A percentile compares a stretch with the other conserved stretches of the same genome.
Conservation (phyloP, 2,329 filamentous ascomycete species). For the Pyricularia sp. region DNA sequence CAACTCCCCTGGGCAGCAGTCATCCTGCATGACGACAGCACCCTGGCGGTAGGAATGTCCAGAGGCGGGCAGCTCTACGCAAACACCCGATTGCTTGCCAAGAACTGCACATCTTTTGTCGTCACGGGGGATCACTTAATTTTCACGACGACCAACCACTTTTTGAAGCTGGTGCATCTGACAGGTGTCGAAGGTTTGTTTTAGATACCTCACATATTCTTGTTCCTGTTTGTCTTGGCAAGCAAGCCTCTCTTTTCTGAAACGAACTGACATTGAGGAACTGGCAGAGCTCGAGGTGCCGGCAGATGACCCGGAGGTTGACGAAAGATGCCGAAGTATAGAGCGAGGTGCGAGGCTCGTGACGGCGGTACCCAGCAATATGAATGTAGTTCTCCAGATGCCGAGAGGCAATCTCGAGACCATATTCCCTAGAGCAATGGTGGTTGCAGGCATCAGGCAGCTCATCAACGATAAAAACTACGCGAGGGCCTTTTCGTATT, state of each 20-base stretch:
- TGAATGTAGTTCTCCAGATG: conserved; percentile 86
- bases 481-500: conserved; percentile 73
- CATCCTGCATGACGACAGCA: conserved; percentile 27
- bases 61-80: conserved; percentile 71
- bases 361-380: conserved; percentile 80
- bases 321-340: conserved; percentile 85
- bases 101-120: conserved; percentile 87
- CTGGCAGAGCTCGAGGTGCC: conserved; percentile 67
- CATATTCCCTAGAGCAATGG: conserved; percentile 85
- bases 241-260: not conserved
- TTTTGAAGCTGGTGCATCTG: conserved; percentile 90
- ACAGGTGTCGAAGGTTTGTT: conserved; percentile 51
- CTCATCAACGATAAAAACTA: conserved; percentile 78
- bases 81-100: conserved; percentile 62
- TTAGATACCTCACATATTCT: not conserved
- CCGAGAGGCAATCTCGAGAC: conserved; percentile 93
- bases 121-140: conserved; percentile 76
- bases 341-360: conserved; percentile 83
- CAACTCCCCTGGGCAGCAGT: conserved; percentile 46
- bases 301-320: conserved; percentile 77
- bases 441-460: conserved; percentile 78
- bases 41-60: conserved; percentile 55
- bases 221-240: not conserved
- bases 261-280: not conserved
- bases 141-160: conserved; percentile 84